These are phyloP conservation scores for Teratosphaeriaceae sp. DNA, from an alignment of 2,329 filamentous ascomycete species.

Conservation along the genomic window DNA sequence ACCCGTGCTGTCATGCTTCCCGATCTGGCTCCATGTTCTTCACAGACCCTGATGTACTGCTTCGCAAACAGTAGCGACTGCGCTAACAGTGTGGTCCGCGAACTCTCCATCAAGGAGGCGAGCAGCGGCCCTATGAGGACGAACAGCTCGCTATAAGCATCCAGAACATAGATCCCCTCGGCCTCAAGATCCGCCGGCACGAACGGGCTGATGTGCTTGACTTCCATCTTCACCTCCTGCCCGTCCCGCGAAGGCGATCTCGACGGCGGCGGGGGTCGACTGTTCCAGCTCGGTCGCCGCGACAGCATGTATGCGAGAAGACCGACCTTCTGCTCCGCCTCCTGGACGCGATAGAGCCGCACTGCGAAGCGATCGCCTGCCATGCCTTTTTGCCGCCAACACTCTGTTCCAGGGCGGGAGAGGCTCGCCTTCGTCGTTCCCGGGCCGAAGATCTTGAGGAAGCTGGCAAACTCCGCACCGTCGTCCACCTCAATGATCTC, in stretches of 20 bases:
- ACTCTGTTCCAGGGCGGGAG: conserved; percentile 51
- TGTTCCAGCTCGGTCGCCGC: conserved; percentile 29
- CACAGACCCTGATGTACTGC: conserved; percentile 68
- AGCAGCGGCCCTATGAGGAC: conserved; percentile 62
- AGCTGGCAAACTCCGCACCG: conserved; percentile 54
- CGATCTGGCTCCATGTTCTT: conserved; percentile 65
- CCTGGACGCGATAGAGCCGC: conserved; percentile 73
- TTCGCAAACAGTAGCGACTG: conserved; percentile 87
- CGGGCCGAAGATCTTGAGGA: conserved; percentile 23
- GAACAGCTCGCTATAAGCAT: conserved; percentile 92
- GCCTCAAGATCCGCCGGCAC: conserved; percentile 72
- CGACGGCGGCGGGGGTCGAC: conserved; percentile 15
- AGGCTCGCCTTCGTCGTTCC: conserved; percentile 20
- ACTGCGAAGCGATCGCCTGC: conserved; percentile 71
- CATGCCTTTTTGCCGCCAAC: conserved; percentile 78
- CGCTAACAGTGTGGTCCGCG: conserved; percentile 56
- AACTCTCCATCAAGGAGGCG: conserved; percentile 36
- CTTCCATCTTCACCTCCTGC: conserved; percentile 41
- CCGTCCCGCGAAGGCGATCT: conserved; percentile 29
- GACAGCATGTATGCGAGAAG: conserved; percentile 22
- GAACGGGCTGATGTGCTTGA: conserved; percentile 76
- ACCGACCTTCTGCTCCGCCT: conserved; percentile 52
- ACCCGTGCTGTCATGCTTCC: conserved; percentile 39
- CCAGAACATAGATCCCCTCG: conserved; percentile 73
- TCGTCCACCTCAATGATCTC: conserved; percentile 86